Percentiles rank a stretch among this genome's conserved stretches.
phyloP scores from a whole-genome alignment of 202 grass and related monocot species.

The Thinopyrum obtusiflorum region DNA sequence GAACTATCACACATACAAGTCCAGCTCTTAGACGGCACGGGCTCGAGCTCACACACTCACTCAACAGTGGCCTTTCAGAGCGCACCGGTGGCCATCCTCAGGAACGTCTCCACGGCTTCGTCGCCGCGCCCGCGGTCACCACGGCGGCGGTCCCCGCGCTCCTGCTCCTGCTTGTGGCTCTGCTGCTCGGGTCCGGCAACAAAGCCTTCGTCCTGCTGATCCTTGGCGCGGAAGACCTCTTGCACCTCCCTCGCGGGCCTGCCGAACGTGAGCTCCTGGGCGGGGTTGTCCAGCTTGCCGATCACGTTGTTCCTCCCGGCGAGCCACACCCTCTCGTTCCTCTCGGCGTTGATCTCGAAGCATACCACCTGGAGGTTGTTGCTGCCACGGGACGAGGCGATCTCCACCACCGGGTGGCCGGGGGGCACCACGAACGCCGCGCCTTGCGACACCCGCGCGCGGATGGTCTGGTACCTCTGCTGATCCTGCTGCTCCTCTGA shows the following conservation, averaged over 20 bases:
- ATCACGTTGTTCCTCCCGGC: not conserved
- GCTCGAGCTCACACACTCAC: not conserved
- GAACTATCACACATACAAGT: not conserved
- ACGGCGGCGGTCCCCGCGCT: not conserved
- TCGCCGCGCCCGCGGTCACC: constrained; percentile 8
- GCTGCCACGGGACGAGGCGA: constrained; percentile 43
- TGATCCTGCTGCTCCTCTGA: not conserved
- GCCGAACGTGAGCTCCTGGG: not conserved
- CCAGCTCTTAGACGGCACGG: not conserved
- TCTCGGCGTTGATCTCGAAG: constrained; percentile 65
- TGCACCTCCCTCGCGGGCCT: not conserved
- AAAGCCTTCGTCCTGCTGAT: not conserved
- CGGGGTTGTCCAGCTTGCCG: not conserved
- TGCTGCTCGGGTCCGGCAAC: not conserved
- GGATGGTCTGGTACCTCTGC: constrained; percentile 37
- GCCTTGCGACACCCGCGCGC: constrained; percentile 35
- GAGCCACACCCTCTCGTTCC: constrained; percentile 43
- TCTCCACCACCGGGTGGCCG: constrained; percentile 55
- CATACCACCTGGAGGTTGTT: constrained; percentile 59
- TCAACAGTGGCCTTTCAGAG: constrained; percentile 15
- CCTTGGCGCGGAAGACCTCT: not conserved
- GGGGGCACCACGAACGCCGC: constrained; percentile 54
- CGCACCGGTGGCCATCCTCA: constrained; percentile 19
- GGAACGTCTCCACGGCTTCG: not conserved
- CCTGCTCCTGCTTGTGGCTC: not conserved